Evolutionary conservation across 148 eudicot genomes (phyloP).

Genomic region (Chenopodium quinoa): DNA sequence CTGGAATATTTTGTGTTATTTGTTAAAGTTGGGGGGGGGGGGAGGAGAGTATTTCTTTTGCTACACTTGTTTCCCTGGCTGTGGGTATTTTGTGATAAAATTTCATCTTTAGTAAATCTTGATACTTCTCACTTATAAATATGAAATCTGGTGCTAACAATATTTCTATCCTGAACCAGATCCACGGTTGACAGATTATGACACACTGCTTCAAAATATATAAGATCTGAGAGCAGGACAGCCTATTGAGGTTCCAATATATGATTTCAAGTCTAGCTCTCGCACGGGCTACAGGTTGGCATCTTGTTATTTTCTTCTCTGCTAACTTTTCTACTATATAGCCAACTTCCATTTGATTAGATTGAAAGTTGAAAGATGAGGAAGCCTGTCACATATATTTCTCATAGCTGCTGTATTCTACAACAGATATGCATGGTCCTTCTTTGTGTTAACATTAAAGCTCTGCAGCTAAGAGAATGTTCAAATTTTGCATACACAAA

Average conservation of each 20-base stretch:
- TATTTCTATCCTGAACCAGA: slow-evolving; percentile 48
- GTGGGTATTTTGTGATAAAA: neutral
- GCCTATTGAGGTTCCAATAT: slow-evolving; percentile 83
- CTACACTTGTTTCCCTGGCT: neutral
- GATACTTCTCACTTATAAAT: neutral
- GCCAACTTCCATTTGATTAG: neutral
- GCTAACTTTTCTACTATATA: neutral
- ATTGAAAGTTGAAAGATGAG: neutral
- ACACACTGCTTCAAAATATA: slow-evolving; percentile 83
- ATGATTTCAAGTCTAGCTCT: slow-evolving; percentile 91
- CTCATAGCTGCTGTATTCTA: neutral
- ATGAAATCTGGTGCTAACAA: slow-evolving; percentile 3
- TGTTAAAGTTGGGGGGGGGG: neutral
- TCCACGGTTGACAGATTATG: slow-evolving; percentile 96
- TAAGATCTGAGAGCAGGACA: slow-evolving; percentile 69
- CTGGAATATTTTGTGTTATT: neutral
- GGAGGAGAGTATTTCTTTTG: neutral
- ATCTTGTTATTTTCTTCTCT: neutral
- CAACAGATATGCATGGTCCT: neutral
- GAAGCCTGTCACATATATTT: neutral
- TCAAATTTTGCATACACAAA: neutral
- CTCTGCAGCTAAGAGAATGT: neutral
- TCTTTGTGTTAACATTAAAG: neutral
- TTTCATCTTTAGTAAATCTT: neutral
- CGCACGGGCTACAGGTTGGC: slow-evolving; percentile 83